A percentile compares a stretch with the other conserved stretches of the same genome.
These are phyloP conservation scores for Dactylonectria macrodidyma DNA, from an alignment of 2,329 filamentous ascomycete species.

Conservation along the genomic window DNA sequence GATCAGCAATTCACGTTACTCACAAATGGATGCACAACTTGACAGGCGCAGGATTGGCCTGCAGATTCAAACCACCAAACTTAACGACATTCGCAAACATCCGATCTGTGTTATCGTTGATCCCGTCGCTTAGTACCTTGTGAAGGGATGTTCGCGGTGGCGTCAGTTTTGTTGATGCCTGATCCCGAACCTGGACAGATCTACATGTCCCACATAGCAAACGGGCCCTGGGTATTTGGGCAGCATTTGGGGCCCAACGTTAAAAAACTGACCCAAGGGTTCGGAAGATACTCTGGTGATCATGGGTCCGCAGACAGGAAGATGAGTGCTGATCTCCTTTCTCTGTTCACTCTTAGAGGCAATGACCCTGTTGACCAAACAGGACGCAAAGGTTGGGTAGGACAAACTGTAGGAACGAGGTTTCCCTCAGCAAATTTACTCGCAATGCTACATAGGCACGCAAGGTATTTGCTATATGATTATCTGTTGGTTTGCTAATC, in stretches of 20 bases:
- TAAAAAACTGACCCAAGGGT: background rate
- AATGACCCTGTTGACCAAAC: background rate
- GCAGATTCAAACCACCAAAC: no score
- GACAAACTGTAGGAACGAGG: background rate
- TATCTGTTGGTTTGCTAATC: no score
- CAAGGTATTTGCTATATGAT: no score
- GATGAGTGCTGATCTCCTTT: background rate
- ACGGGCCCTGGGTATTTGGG: background rate
- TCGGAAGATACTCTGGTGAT: background rate
- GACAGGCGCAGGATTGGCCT: no score
- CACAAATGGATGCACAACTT: no score
- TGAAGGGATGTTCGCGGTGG: background rate
- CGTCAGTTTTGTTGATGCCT: background rate
- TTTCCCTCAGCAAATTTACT: no score
- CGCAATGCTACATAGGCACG: no score
- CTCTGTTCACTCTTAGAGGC: background rate
- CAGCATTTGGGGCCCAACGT: background rate
- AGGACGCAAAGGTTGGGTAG: background rate
- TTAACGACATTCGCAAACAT: no score
- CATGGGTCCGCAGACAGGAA: background rate
- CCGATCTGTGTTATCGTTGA: no score
- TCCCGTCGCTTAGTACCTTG: no score
- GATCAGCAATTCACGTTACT: no score
- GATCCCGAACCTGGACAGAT: background rate
- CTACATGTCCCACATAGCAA: background rate